Conservation (phyloP, 2,329 filamentous ascomycete genomes). For the Sporothrix sp. region DNA sequence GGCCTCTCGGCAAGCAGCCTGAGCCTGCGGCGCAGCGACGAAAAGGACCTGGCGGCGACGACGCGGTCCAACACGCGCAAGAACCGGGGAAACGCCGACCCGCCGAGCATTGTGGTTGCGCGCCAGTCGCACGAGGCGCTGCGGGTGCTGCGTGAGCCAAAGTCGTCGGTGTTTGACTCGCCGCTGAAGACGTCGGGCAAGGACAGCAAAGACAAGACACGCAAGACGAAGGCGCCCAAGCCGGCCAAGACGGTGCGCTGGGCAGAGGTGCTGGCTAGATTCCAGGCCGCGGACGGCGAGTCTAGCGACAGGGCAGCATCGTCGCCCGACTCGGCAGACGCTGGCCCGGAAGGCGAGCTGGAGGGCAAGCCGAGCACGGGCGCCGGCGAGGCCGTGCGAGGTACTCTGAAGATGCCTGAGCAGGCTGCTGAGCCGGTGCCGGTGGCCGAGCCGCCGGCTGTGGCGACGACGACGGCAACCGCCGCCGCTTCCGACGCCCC, state of each 20-base stretch:
- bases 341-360: not conserved
- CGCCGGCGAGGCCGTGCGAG: not conserved
- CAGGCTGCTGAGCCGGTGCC: not conserved
- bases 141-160: constrained; percentile 21
- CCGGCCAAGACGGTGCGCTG: constrained; percentile 21
- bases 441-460: not conserved
- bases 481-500: not conserved
- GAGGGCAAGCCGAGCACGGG: not conserved
- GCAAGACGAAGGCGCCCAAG: not conserved
- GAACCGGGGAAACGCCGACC: constrained; percentile 32
- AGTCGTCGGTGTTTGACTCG: constrained; percentile 23
- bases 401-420: not conserved
- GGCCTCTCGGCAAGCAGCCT: constrained; percentile 16
- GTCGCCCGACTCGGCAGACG: not conserved
- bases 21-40: constrained; percentile 25
- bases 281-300: constrained; percentile 17
- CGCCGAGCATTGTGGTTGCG: constrained; percentile 24
- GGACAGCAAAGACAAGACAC: not conserved
- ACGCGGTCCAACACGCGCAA: constrained; percentile 36
- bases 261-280: constrained; percentile 25
- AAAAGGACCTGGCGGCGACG: constrained; percentile 33
- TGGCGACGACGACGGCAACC: not conserved
- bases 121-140: constrained; percentile 22
- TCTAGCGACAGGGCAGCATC: not conserved
- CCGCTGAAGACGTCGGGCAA: constrained; percentile 1